Conservation (phyloP, 805 yeast genomes). For the Saccharomycopsis fodiens region DNA sequence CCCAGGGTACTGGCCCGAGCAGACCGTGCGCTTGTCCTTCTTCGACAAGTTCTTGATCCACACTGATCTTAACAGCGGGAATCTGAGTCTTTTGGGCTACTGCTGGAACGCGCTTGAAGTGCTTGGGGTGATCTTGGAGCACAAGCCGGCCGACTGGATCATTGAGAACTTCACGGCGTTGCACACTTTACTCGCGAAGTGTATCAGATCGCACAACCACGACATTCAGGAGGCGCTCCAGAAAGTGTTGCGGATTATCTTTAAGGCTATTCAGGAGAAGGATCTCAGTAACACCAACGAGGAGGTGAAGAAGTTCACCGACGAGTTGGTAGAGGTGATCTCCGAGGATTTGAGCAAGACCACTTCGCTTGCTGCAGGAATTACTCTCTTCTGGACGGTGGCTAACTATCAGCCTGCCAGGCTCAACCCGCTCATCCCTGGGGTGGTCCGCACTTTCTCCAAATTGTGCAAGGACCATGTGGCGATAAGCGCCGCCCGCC, state of each 20-base stretch:
- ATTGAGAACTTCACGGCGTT: constrained; percentile 59
- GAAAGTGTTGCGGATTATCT: constrained; percentile 60
- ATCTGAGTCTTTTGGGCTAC: constrained; percentile 52
- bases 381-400: constrained; percentile 73
- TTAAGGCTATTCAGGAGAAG: constrained; percentile 54
- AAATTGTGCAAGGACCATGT: constrained; percentile 85
- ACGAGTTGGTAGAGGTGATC: constrained; percentile 56
- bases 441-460: constrained; percentile 79
- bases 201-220: constrained; percentile 73
- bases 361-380: constrained; percentile 78
- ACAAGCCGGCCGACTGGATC: constrained; percentile 75
- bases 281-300: constrained; percentile 52
- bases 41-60: constrained; percentile 83
- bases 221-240: constrained; percentile 83
- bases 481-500: constrained; percentile 48
- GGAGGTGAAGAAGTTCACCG: constrained; percentile 54
- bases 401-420: constrained; percentile 66
- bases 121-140: constrained; percentile 70
- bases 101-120: constrained; percentile 91
- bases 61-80: constrained; percentile 63
- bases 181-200: constrained; percentile 69
- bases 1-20: constrained; percentile 78
- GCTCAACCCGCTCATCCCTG: constrained; percentile 67
- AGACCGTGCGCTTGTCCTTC: constrained; percentile 74
- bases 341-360: constrained; percentile 63